Percentiles rank a stretch among this genome's conserved stretches.
These are phyloP conservation scores for Leccinellum rugosiceps DNA, from an alignment of 768 basidiomycete species.

Conservation along the genomic window DNA sequence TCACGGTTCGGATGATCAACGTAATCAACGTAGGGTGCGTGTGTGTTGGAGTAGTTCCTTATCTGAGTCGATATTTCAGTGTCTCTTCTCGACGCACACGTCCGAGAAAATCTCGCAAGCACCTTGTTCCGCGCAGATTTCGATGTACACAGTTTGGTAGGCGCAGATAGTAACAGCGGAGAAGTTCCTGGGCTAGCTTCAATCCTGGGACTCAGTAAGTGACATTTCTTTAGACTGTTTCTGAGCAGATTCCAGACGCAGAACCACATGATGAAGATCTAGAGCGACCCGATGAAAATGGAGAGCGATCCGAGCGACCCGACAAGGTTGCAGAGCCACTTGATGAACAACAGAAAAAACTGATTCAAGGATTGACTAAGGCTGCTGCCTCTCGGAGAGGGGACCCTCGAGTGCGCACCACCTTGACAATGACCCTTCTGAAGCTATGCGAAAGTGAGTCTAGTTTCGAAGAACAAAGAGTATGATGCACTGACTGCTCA, in stretches of 20 bases:
- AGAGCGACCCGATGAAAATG: too few species aligned
- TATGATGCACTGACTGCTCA: background rate
- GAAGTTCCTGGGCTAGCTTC: background rate
- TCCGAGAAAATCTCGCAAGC: slow-evolving; percentile 18
- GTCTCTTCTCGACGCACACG: background rate
- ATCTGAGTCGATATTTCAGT: slow-evolving; percentile 5
- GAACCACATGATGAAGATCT: too few species aligned
- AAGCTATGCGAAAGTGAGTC: slow-evolving; percentile 20
- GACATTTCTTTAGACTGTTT: background rate
- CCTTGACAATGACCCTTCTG: slow-evolving; percentile 22
- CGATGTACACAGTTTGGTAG: background rate
- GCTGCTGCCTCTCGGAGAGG: background rate
- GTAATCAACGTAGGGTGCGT: background rate
- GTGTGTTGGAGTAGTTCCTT: background rate
- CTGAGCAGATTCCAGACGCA: slow-evolving; percentile 2
- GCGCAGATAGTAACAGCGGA: background rate
- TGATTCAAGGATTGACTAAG: slow-evolving; percentile 12
- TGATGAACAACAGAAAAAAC: background rate
- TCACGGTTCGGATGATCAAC: background rate
- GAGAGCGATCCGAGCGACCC: too few species aligned
- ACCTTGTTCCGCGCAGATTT: slow-evolving; percentile 8
- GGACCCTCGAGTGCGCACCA: slow-evolving; percentile 13
- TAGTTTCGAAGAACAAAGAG: background rate
- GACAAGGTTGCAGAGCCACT: slow-evolving; percentile 1
- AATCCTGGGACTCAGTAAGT: slow-evolving; percentile 19